Conservation (phyloP, 31 red algal species). For the Odonthalia washingtoniensis region DNA sequence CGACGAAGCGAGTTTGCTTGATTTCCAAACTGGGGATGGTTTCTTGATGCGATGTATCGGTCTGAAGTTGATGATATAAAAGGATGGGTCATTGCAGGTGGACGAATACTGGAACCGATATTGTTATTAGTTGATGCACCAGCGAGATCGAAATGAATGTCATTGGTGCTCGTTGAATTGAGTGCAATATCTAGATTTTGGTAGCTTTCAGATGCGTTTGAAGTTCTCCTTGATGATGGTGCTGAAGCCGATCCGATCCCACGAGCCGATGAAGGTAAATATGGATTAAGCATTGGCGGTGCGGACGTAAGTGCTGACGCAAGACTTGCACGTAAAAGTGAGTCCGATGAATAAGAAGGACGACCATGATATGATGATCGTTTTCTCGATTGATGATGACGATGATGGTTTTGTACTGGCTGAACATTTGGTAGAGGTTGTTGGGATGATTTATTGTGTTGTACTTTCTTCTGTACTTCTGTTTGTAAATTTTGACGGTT, state of each 20-base stretch:
- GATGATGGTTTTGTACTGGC: background rate
- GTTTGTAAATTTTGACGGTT: no score
- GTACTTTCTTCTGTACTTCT: no score
- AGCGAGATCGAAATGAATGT: background rate
- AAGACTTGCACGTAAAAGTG: conserved; percentile 55
- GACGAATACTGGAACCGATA: background rate
- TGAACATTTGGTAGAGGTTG: no score
- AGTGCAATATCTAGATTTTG: conserved; percentile 39
- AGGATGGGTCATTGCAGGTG: background rate
- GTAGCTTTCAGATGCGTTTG: conserved; percentile 65
- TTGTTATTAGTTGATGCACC: conserved; percentile 11
- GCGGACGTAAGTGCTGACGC: conserved; percentile 61
- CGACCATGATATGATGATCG: background rate
- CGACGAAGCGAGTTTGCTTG: background rate
- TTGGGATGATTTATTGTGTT: no score
- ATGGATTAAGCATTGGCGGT: conserved; percentile 55
- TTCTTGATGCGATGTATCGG: background rate
- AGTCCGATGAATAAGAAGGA: background rate
- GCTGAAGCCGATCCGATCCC: background rate
- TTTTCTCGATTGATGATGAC: background rate
- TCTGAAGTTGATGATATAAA: background rate
- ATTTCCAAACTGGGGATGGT: background rate
- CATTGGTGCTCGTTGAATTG: background rate
- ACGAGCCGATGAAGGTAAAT: background rate
- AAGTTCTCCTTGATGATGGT: background rate